Base-by-base conservation (phyloP, 495 filamentous ascomycete species). In the Aspergillus wentii region DNA sequence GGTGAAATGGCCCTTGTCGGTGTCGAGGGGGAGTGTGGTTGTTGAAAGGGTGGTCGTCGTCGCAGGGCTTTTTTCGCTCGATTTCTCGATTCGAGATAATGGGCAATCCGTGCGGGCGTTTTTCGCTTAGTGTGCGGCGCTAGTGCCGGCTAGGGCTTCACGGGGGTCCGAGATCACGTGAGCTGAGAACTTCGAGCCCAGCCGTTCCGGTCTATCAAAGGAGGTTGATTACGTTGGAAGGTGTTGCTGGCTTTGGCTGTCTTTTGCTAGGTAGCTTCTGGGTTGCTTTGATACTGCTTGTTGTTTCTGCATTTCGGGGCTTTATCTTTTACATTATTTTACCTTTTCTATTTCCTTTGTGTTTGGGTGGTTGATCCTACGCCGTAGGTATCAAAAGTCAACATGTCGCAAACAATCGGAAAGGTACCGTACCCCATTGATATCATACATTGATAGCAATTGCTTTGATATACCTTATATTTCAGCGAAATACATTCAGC, bases 321-420 rank as follows among this genome's bases (percentile, higher is more conserved):
- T n/a, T n/a, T n/a, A n/a, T 38, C 3, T 28, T 34, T 8, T 23
- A 19, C 1, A 8, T 35, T 40, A 7, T 2, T 16, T 37, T 33
- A 6, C 21, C 15, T 32, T 39, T 11, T 22, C 4, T 28, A 28
- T 13, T 10, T 28, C 25, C 10, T 28, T 13, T 28, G 25, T 13
- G 25, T 28, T 28, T 9, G 25, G n/a, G n/a, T 28, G 25, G 25
- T 28, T 1, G 25, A 10, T 10, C 9, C 25, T 28, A 13, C 10
- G 25, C 25, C 9, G 25, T 28, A 9, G 10, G 25, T 28, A 2
- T 10, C 25, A 10, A n/a, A 33, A 14, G 27, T 45, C 48, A 64
- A 47, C 25, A 71, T 72, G 68, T 72, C 68, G 46, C 60, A 65
- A 48, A 62, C 64, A 25, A 44, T 71, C 27, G 68, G 68, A 54